Conservation (phyloP, 1,284 basidiomycete genomes). For the Trametes versicolor region DNA sequence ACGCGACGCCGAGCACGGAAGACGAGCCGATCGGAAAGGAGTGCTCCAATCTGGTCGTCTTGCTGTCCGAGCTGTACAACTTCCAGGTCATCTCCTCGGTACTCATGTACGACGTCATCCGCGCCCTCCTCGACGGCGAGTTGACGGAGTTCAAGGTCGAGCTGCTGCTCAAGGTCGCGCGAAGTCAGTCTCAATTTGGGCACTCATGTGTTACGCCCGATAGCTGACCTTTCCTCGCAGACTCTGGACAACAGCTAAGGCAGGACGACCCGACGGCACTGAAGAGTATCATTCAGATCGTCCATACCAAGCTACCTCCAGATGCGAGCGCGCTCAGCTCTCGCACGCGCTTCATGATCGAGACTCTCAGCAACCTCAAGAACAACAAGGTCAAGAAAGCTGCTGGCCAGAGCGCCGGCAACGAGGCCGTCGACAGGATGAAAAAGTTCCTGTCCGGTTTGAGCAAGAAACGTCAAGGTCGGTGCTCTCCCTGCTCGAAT, state of each 20-base stretch:
- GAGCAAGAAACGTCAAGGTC: slow-evolving; percentile 81
- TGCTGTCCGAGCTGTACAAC: slow-evolving; percentile 95
- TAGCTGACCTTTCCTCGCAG: slow-evolving; percentile 49
- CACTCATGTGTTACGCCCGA: background rate
- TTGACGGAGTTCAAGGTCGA: slow-evolving; percentile 88
- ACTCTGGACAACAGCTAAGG: slow-evolving; percentile 88
- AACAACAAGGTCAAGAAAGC: slow-evolving; percentile 87
- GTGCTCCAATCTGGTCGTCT: slow-evolving; percentile 87
- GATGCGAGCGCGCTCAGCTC: slow-evolving; percentile 74
- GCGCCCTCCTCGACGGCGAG: slow-evolving; percentile 73
- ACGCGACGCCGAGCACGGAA: slow-evolving; percentile 18
- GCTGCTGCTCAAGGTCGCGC: slow-evolving; percentile 85
- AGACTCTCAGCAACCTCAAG: slow-evolving; percentile 89
- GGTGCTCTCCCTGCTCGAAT: slow-evolving; percentile 19
- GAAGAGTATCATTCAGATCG: slow-evolving; percentile 86
- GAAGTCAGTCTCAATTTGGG: slow-evolving; percentile 68
- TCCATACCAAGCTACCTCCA: slow-evolving; percentile 76
- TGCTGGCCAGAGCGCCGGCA: slow-evolving; percentile 65
- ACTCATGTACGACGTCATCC: slow-evolving; percentile 91
- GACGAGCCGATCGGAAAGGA: slow-evolving; percentile 77
- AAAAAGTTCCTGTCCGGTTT: slow-evolving; percentile 85
- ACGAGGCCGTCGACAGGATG: slow-evolving; percentile 82
- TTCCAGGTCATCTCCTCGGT: slow-evolving; percentile 92
- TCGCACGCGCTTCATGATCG: slow-evolving; percentile 91
- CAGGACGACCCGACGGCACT: slow-evolving; percentile 88